These are phyloP conservation scores for Candida pseudofarinosa DNA, from an alignment of 805 yeast species.

Conservation along the genomic window DNA sequence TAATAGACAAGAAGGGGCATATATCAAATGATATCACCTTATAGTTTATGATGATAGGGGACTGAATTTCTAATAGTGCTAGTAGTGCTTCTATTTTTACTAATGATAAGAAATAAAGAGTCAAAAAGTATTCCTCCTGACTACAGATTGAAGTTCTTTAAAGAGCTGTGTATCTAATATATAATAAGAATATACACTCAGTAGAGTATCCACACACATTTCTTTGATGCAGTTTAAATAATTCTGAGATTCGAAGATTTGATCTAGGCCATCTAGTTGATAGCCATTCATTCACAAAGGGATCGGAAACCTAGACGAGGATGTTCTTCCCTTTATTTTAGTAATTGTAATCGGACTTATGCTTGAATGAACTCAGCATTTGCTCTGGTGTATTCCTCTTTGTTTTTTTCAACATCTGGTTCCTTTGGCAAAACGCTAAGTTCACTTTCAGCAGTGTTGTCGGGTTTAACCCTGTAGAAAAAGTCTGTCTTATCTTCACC, in stretches of 20 bases:
- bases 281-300: neutral
- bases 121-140: no score
- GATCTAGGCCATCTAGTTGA: neutral
- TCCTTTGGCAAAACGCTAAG: slow-evolving; percentile 34
- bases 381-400: slow-evolving; percentile 28
- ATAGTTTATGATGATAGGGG: no score
- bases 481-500: slow-evolving; percentile 41
- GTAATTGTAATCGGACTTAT: slow-evolving; percentile 5
- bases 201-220: neutral
- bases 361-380: slow-evolving; percentile 36
- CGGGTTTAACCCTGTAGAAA: slow-evolving; percentile 41
- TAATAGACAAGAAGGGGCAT: no score
- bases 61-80: no score
- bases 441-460: slow-evolving; percentile 33
- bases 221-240: neutral
- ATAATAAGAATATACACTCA: neutral
- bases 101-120: no score
- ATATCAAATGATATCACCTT: no score
- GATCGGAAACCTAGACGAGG: neutral
- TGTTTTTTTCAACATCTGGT: slow-evolving; percentile 21
- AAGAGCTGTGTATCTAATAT: neutral
- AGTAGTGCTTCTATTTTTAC: no score
- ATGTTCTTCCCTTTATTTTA: neutral
- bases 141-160: no score
- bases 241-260: neutral